A percentile compares a stretch with the other conserved stretches of the same genome.
phyloP scores from a whole-genome alignment of 495 filamentous ascomycete genomes.

The Pyronema omphalodes region DNA sequence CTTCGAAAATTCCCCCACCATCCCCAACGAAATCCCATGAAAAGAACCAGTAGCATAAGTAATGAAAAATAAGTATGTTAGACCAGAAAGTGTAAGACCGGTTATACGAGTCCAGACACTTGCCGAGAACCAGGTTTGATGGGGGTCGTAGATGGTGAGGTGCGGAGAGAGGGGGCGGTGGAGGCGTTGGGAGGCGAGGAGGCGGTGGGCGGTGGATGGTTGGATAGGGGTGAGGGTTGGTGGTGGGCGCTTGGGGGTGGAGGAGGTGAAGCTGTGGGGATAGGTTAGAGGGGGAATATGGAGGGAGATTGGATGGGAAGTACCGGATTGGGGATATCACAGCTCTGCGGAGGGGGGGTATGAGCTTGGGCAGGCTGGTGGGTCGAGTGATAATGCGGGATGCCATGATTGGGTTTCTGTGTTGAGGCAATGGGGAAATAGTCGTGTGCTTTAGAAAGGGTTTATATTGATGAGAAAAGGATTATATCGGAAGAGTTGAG shows the following conservation, averaged over 20 bases:
- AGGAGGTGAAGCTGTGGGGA: too few species aligned
- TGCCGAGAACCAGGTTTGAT: constrained; percentile 57
- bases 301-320: too few species aligned
- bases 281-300: too few species aligned
- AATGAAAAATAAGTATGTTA: constrained; percentile 61
- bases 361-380: too few species aligned
- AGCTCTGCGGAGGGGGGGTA: too few species aligned
- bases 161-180: constrained; percentile 71
- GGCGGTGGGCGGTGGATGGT: constrained; percentile 34
- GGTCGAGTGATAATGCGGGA: too few species aligned
- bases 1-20: constrained; percentile 48
- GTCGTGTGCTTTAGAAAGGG: too few species aligned
- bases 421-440: too few species aligned
- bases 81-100: constrained; percentile 47
- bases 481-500: too few species aligned
- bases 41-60: constrained; percentile 58
- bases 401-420: too few species aligned
- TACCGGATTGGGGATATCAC: too few species aligned
- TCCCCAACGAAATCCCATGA: constrained; percentile 36
- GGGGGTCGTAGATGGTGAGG: constrained; percentile 66
- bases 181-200: constrained; percentile 69
- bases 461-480: too few species aligned
- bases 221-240: neutral
- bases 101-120: constrained; percentile 66
- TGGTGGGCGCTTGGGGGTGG: neutral